These are phyloP conservation scores for Cenococcum geophilum DNA, from an alignment of 495 filamentous ascomycete genomes.

Conservation along the genomic window DNA sequence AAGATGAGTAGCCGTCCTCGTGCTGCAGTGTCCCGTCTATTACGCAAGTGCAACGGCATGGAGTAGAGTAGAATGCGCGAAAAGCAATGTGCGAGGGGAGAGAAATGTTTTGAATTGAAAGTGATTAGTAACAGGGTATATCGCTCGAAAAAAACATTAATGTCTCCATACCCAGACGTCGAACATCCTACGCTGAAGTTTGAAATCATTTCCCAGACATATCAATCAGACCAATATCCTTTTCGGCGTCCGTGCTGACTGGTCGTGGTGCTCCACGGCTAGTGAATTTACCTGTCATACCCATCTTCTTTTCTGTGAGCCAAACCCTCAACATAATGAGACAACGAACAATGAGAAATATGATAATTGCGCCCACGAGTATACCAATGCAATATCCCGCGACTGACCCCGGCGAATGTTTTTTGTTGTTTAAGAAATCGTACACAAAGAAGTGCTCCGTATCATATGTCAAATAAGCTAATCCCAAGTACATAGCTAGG, in stretches of 20 bases:
- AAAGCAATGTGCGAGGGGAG: background rate
- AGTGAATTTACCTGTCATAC: slow-evolving; percentile 41
- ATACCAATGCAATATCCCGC: slow-evolving; percentile 59
- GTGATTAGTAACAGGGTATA: slow-evolving; percentile 3
- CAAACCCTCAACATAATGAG: slow-evolving; percentile 50
- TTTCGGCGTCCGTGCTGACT: slow-evolving; percentile 12
- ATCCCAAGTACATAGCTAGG: slow-evolving; percentile 61
- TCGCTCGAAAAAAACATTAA: background rate
- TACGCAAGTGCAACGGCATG: background rate
- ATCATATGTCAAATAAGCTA: slow-evolving; percentile 67
- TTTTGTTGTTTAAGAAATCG: slow-evolving; percentile 58
- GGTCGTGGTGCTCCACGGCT: background rate
- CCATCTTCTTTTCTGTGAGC: slow-evolving; percentile 49
- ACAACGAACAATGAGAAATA: slow-evolving; percentile 54
- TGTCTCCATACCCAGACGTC: slow-evolving; percentile 11
- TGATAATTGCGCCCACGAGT: slow-evolving; percentile 52
- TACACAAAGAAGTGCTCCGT: slow-evolving; percentile 71
- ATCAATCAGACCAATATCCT: background rate
- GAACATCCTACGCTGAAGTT: background rate
- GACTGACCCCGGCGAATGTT: slow-evolving; percentile 40
- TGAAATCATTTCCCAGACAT: background rate
- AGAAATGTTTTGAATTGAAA: background rate
- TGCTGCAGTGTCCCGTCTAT: too few relatives aligned
- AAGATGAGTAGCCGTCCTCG: too few relatives aligned
- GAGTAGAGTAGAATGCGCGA: background rate